Conservation (phyloP, 129 eudicot genomes). For the Rutidosis leptorrhynchoides region DNA sequence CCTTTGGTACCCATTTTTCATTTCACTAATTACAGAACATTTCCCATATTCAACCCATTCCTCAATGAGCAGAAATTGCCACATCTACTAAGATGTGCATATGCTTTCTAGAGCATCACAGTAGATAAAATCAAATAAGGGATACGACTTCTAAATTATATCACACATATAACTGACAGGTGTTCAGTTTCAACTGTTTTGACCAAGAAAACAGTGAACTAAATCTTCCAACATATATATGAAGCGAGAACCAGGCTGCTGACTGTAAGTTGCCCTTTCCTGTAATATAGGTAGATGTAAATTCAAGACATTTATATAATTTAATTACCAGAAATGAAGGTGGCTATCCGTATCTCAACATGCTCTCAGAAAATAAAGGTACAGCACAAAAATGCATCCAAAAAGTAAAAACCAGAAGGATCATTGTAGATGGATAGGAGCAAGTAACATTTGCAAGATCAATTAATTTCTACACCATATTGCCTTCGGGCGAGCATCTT, state of each 20-base stretch:
- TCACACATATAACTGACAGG: background rate
- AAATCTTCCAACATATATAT: background rate
- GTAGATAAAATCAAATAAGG: background rate
- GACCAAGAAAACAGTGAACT: background rate
- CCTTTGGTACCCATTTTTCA: too few relatives aligned
- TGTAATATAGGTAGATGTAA: background rate
- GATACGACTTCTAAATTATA: background rate
- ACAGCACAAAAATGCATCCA: slow-evolving; percentile 99
- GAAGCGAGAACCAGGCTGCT: background rate
- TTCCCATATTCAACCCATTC: background rate
- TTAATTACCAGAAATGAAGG: slow-evolving; percentile 76
- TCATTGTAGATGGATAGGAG: background rate
- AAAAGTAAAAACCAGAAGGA: slow-evolving; percentile 81
- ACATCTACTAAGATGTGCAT: background rate
- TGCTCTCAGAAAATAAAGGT: slow-evolving; percentile 79
- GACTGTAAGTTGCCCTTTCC: background rate
- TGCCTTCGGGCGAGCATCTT: background rate
- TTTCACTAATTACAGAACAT: background rate
- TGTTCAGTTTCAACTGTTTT: background rate
- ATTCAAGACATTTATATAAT: background rate
- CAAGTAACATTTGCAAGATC: background rate
- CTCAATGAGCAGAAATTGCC: background rate
- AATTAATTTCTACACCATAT: background rate
- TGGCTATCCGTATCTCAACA: slow-evolving; percentile 86
- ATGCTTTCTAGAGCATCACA: background rate